Percentiles rank a stretch among this genome's conserved stretches.
Conservation (phyloP, 352 stramenopile genomes). For the Pythium brachiatum region DNA sequence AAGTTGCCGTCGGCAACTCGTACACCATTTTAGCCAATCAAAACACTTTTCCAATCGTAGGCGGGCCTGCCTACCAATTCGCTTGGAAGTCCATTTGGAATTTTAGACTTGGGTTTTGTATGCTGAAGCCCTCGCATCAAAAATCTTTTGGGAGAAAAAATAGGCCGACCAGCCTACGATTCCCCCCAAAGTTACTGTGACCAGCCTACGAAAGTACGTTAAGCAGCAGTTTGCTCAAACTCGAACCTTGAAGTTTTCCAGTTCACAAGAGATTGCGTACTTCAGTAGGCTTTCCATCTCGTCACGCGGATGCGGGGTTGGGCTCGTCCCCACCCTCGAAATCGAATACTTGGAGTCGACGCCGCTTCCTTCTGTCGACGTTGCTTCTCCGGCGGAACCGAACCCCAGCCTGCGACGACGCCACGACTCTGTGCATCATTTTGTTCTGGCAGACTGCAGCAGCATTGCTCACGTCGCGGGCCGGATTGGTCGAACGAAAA, state of each 20-base stretch:
- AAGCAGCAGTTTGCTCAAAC: not conserved
- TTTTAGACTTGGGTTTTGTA: no score
- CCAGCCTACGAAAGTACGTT: no score
- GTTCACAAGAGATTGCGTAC: not conserved
- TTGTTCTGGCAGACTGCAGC: constrained; percentile 8
- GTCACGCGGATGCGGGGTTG: not conserved
- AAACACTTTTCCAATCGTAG: no score
- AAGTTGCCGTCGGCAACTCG: no score
- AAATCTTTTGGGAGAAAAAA: no score
- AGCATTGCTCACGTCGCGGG: constrained; percentile 15
- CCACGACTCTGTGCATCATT: constrained; percentile 23
- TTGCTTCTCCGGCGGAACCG: constrained; percentile 20
- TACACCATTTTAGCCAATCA: no score
- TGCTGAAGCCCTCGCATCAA: no score
- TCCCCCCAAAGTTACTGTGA: no score
- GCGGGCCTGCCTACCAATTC: no score
- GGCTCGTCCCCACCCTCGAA: constrained; percentile 6
- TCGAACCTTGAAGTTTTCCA: constrained; percentile 2
- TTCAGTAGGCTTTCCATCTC: not conserved
- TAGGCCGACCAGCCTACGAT: no score
- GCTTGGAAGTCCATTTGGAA: no score
- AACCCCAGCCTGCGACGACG: constrained; percentile 14
- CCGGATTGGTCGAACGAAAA: not conserved
- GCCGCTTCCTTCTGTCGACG: constrained; percentile 8
- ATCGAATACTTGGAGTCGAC: not conserved